Evolutionary conservation across 257 asterid genomes (phyloP).

Genomic region (Phtheirospermum japonicum): DNA sequence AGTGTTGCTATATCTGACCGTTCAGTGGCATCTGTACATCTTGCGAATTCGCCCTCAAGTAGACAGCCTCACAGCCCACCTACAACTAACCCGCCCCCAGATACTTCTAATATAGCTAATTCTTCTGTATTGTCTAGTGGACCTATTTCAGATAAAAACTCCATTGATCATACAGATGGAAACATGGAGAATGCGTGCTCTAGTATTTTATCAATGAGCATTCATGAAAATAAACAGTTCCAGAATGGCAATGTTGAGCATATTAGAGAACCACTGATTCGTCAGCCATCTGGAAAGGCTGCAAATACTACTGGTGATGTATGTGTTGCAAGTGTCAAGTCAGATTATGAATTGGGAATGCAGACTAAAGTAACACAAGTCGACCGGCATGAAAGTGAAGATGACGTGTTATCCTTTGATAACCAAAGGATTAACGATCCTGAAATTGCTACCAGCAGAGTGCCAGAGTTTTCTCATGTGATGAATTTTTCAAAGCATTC

Average conservation of each 20-base stretch:
- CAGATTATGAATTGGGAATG: slow-evolving; percentile 36
- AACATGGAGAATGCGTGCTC: slow-evolving; percentile 41
- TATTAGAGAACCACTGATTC: slow-evolving; percentile 36
- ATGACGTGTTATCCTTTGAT: slow-evolving; percentile 56
- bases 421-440: slow-evolving; percentile 66
- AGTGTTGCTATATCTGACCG: slow-evolving; percentile 31
- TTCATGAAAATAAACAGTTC: slow-evolving; percentile 44
- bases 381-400: slow-evolving; percentile 43
- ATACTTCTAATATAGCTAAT: slow-evolving; percentile 31
- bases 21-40: slow-evolving; percentile 31
- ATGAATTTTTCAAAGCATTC: slow-evolving; percentile 38
- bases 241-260: slow-evolving; percentile 41
- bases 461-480: slow-evolving; percentile 40
- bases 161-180: slow-evolving; percentile 34
- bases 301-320: slow-evolving; percentile 29
- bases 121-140: slow-evolving; percentile 39
- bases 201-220: slow-evolving; percentile 47
- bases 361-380: slow-evolving; percentile 31
- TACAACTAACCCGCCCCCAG: slow-evolving; percentile 34
- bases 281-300: slow-evolving; percentile 36
- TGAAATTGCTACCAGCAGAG: slow-evolving; percentile 40
- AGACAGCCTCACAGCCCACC: slow-evolving; percentile 40
- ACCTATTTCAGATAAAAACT: slow-evolving; percentile 34
- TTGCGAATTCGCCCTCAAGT: slow-evolving; percentile 30
- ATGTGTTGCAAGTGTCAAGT: slow-evolving; percentile 25